Conservation (phyloP, 2,329 filamentous ascomycete genomes). For the Sarocladium oryzae region DNA sequence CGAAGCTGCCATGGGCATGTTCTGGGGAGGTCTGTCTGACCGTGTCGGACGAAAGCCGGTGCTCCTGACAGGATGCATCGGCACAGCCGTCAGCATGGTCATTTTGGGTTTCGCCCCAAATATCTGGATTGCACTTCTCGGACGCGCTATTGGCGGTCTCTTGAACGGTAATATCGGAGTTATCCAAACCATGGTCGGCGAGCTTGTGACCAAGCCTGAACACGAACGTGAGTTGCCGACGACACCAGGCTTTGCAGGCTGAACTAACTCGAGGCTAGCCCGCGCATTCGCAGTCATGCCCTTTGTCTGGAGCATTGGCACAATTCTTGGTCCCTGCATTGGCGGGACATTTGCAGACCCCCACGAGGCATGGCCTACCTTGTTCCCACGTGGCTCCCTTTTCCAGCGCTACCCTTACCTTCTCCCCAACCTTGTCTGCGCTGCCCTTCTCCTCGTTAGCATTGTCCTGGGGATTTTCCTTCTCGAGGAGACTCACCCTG, state of each 20-base stretch:
- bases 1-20: conserved; percentile 79
- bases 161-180: conserved; percentile 90
- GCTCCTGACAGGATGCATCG: conserved; percentile 71
- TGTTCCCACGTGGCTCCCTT: conserved; percentile 61
- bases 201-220: conserved; percentile 74
- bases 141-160: conserved; percentile 70
- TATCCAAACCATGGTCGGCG: conserved; percentile 88
- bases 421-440: conserved; percentile 82
- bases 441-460: conserved; percentile 66
- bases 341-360: conserved; percentile 83
- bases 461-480: conserved; percentile 75
- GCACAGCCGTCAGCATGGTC: conserved; percentile 76
- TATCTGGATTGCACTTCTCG: conserved; percentile 75
- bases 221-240: conserved; percentile 75
- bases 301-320: conserved; percentile 88
- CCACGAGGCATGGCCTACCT: conserved; percentile 61
- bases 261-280: conserved; percentile 39
- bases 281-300: conserved; percentile 89
- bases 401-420: conserved; percentile 81
- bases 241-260: conserved; percentile 10
- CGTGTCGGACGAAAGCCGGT: conserved; percentile 79
- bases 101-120: conserved; percentile 77
- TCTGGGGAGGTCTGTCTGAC: conserved; percentile 81
- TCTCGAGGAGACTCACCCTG: conserved; percentile 83
- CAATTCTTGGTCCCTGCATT: conserved; percentile 81